These are phyloP conservation scores for Coemansia pectinata DNA, from an alignment of 192 early-diverging fungal species.

Conservation along the genomic window DNA sequence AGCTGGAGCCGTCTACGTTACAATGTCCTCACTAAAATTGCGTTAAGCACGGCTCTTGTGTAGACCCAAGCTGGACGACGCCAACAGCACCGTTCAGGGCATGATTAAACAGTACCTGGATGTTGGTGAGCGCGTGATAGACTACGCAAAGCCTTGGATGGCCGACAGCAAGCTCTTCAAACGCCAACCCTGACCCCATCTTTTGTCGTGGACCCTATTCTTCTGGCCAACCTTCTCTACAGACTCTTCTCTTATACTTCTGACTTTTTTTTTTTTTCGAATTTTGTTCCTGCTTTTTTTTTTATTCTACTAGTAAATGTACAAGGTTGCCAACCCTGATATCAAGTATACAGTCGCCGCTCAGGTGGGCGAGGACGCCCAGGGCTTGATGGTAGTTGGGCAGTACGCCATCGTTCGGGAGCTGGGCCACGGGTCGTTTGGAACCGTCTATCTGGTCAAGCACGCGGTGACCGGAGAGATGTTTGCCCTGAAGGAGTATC, in stretches of 20 bases:
- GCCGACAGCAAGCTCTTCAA: conserved; percentile 24
- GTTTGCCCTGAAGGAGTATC: conserved; percentile 91
- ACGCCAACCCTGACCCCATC: conserved; percentile 5
- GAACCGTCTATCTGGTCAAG: conserved; percentile 77
- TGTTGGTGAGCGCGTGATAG: conserved; percentile 30
- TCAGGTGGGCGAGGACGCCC: conserved; percentile 64
- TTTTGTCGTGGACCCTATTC: not conserved
- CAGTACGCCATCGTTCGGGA: conserved; percentile 76
- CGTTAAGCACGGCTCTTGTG: not conserved
- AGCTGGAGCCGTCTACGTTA: not conserved
- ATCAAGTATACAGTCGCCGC: conserved; percentile 61
- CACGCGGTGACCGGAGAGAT: conserved; percentile 54
- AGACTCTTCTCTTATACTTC: not conserved
- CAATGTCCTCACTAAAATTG: not conserved
- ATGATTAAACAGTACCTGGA: conserved; percentile 24
- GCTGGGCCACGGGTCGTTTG: conserved; percentile 88
- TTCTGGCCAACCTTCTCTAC: not conserved
- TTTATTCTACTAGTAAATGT: conserved; percentile 16
- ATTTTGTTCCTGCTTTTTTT: conserved; percentile 1
- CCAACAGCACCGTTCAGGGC: conserved; percentile 6
- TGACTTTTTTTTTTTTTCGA: conserved; percentile 9
- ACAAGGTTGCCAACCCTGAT: conserved; percentile 43
- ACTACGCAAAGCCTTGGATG: conserved; percentile 17
- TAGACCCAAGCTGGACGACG: conserved; percentile 18
- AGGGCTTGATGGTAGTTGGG: conserved; percentile 76